phyloP scores from a whole-genome alignment of 2,329 filamentous ascomycete genomes.

The Trichoderma lentiforme region DNA sequence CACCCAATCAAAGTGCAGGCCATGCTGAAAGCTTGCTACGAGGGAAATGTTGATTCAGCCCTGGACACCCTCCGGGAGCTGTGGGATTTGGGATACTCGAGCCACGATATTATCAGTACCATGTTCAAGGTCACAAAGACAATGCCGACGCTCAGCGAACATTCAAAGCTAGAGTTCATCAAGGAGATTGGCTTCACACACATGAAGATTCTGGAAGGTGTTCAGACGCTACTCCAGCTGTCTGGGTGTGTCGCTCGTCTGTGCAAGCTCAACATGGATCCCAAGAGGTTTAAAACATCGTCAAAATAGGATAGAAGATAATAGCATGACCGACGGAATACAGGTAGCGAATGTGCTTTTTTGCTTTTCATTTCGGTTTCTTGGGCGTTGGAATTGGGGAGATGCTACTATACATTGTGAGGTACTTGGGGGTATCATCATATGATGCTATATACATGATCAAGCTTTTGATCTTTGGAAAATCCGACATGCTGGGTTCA shows the following conservation, averaged over 20 bases:
- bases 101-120: conserved; percentile 96
- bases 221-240: conserved; percentile 90
- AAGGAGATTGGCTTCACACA: conserved; percentile 98
- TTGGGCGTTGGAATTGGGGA: conserved; percentile 34
- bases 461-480: neutral
- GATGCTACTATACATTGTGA: conserved; percentile 12
- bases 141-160: conserved; percentile 85
- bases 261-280: conserved; percentile 96
- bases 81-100: conserved; percentile 95
- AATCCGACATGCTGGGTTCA: neutral
- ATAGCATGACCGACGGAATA: conserved; percentile 7
- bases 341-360: conserved; percentile 26
- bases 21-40: conserved; percentile 96
- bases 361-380: conserved; percentile 21
- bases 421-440: conserved; percentile 13
- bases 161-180: conserved; percentile 95
- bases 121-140: conserved; percentile 99
- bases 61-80: conserved; percentile 84
- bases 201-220: conserved; percentile 98
- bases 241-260: conserved; percentile 88
- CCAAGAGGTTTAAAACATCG: conserved; percentile 64
- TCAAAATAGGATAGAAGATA: conserved; percentile 29
- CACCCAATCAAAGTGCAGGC: conserved; percentile 98
- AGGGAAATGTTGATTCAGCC: conserved; percentile 84
- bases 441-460: conserved; percentile 15